Base-by-base conservation (phyloP, 2,329 filamentous ascomycete genomes). In the Aquanectria penicillioides region DNA sequence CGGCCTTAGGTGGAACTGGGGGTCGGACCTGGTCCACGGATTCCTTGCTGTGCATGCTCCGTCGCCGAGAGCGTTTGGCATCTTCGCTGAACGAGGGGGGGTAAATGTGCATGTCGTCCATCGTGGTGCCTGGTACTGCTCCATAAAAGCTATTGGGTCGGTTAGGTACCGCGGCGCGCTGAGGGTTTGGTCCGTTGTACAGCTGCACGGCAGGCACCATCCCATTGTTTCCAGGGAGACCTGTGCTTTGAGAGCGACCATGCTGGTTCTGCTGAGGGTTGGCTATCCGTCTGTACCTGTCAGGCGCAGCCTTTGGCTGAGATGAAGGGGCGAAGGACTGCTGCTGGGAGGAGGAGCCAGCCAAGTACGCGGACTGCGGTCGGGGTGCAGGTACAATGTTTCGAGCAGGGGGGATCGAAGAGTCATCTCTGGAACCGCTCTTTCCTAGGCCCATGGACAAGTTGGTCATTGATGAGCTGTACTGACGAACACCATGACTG, bases 31-130 rank as follows among this genome's bases (percentile, higher is more conserved):
- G 51, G 20, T 75, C 69, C 22, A 63, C 49, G 17, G 64, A 63
- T 20, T 86, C 82, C 59, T 84, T 75, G 15, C 87, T 89, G 65
- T 92, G 92, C 78, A 96, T 86, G 77, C 93, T 97, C 65, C 93
- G 88, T 71, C 93, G 87, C 68, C 93, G 85, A 76, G 93, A 90
- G 71, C 92, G 85, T 76, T 90, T 93, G 9, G 88, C 85, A 29
- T 90, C 83, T 23, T 94, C 92, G 15, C 85, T 76, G n/a, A 78
- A 73, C 22, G 81, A 74, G 53, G 82, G 80, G 56, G 81, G 86
- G 68, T 83, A 80, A 59, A 92, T 71, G 54, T 88, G 85, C 72
- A 88, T 86, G 67, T 95, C 92, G 74, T 96, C 92, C 43, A 84
- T 83, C 66, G 82, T 76, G 7, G 74, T 69, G 3, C 87, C 89